Conservation (phyloP, 2,329 filamentous ascomycete species). For the Xylariaceae sp. region DNA sequence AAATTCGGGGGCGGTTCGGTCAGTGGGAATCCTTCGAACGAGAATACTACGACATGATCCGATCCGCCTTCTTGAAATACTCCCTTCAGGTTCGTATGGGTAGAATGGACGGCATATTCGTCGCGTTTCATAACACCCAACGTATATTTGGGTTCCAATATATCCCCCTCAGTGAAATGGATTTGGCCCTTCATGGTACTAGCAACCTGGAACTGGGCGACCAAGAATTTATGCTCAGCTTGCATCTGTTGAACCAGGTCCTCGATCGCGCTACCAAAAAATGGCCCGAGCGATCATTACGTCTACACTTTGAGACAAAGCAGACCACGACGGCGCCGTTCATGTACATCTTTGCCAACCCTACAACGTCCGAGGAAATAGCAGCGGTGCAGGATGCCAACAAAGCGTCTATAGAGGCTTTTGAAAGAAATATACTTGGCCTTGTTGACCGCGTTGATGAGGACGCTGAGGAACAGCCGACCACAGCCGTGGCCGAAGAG, state of each 20-base stretch:
- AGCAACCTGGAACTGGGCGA: conserved; percentile 64
- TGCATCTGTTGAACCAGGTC: conserved; percentile 73
- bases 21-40: conserved; percentile 88
- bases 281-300: conserved; percentile 72
- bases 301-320: conserved; percentile 78
- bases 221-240: conserved; percentile 76
- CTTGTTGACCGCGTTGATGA: conserved; percentile 36
- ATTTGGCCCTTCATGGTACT: conserved; percentile 81
- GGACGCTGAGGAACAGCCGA: conserved; percentile 25
- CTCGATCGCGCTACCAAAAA: conserved; percentile 69
- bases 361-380: conserved; percentile 70
- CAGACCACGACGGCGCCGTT: conserved; percentile 50
- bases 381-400: conserved; percentile 66
- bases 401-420: conserved; percentile 61
- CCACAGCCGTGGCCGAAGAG: conserved; percentile 21
- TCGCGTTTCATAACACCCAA: conserved; percentile 91
- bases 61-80: conserved; percentile 92
- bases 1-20: conserved; percentile 72
- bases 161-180: conserved; percentile 80
- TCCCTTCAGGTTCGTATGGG: conserved; percentile 95
- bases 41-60: conserved; percentile 95
- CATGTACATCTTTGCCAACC: conserved; percentile 89
- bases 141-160: conserved; percentile 99
- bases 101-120: conserved; percentile 97
- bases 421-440: conserved; percentile 60